Evolutionary conservation across 768 basidiomycete species (phyloP).

Genomic region (Tremella fuciformis): DNA sequence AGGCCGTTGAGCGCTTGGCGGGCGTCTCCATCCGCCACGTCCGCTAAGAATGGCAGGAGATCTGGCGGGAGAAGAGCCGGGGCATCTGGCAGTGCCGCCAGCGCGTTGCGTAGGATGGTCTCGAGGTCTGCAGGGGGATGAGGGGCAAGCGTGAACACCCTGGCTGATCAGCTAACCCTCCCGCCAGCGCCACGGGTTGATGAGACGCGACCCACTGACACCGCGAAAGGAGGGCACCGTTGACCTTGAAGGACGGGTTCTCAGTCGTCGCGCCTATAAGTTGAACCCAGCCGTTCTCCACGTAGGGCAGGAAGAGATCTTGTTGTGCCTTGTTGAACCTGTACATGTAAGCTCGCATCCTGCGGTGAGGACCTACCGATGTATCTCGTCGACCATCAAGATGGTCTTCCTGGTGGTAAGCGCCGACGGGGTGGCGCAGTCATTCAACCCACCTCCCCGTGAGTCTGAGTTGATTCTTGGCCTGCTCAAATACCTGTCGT

Average conservation of each 20-base stretch:
- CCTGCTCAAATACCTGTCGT: conserved; percentile 70
- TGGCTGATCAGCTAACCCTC: conserved; percentile 38
- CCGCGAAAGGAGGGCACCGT: conserved; percentile 67
- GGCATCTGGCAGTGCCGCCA: conserved; percentile 41
- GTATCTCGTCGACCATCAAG: conserved; percentile 79
- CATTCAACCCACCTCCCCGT: conserved; percentile 57
- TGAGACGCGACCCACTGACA: conserved; percentile 71
- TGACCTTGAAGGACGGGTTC: conserved; percentile 81
- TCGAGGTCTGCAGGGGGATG: conserved; percentile 65
- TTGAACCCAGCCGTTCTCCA: conserved; percentile 76
- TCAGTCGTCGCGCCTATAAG: conserved; percentile 83
- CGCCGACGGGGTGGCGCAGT: not conserved
- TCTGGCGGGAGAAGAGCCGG: conserved; percentile 48
- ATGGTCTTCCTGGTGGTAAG: conserved; percentile 61
- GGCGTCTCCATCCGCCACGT: conserved; percentile 62
- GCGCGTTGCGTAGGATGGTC: conserved; percentile 61
- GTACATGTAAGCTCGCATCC: not conserved
- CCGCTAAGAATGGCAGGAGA: conserved; percentile 48
- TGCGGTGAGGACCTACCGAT: conserved; percentile 66
- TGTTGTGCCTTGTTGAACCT: conserved; percentile 50
- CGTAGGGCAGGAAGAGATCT: conserved; percentile 76
- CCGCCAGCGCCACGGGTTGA: not conserved
- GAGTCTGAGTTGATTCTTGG: conserved; percentile 63
- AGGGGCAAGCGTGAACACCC: conserved; percentile 70
- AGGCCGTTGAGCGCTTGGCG: conserved; percentile 73